phyloP scores from a whole-genome alignment of 148 eudicot genomes.

The Rhododendron molle region DNA sequence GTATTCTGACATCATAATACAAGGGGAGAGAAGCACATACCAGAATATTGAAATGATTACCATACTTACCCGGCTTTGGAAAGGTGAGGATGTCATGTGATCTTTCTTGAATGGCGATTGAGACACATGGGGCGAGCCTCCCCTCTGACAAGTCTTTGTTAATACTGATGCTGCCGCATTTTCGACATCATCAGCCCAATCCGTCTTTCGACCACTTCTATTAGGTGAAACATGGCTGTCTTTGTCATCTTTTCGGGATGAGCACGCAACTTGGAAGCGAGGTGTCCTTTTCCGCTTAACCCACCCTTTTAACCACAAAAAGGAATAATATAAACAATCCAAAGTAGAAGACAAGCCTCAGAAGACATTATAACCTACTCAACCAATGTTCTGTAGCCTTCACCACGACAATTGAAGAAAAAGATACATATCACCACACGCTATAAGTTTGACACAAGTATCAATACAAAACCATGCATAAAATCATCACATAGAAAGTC shows the following conservation, averaged over 20 bases:
- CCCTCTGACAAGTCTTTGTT: slow-evolving; percentile 88
- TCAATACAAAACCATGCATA: not conserved
- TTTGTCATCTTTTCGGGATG: slow-evolving; percentile 37
- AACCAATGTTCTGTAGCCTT: not conserved
- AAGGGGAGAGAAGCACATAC: not conserved
- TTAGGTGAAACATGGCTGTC: slow-evolving; percentile 55
- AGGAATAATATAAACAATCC: not conserved
- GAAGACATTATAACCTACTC: not conserved
- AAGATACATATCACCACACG: not conserved
- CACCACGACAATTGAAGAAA: not conserved
- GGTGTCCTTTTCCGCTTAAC: slow-evolving; percentile 95
- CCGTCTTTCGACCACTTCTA: slow-evolving; percentile 44
- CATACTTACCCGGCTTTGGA: slow-evolving; percentile 36
- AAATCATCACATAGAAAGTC: not conserved
- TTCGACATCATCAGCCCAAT: slow-evolving; percentile 58
- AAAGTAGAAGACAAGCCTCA: not conserved
- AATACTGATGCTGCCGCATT: slow-evolving; percentile 72
- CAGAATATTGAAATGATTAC: slow-evolving; percentile 23
- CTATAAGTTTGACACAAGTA: not conserved
- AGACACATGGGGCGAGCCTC: slow-evolving; percentile 75
- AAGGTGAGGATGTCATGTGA: slow-evolving; percentile 32
- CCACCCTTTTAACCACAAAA: slow-evolving; percentile 17
- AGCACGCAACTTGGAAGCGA: slow-evolving; percentile 69
- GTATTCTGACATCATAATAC: not conserved
- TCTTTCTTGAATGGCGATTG: slow-evolving; percentile 52